Percentiles rank a stretch among this genome's conserved stretches.
phyloP scores from a whole-genome alignment of 2,329 filamentous ascomycete species.

The Cordyceps militaris region DNA sequence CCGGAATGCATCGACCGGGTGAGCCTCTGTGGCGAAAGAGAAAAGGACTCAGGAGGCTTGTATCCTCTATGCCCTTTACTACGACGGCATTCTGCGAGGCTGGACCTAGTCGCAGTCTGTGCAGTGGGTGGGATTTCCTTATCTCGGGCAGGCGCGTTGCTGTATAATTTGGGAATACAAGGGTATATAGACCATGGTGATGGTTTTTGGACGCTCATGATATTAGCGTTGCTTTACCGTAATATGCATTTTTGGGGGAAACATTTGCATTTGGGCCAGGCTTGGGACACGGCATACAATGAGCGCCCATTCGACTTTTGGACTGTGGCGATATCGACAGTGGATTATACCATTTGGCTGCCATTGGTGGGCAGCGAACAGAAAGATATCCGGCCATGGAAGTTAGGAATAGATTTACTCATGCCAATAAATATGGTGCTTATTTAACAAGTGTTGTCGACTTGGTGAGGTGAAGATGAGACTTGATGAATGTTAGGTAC shows the following conservation, averaged over 20 bases:
- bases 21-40: slow-evolving; percentile 10
- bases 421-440: neutral
- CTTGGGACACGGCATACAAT: neutral
- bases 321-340: neutral
- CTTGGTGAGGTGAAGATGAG: neutral
- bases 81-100: neutral
- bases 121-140: neutral
- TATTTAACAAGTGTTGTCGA: neutral
- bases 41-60: neutral
- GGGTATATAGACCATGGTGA: neutral
- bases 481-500: neutral
- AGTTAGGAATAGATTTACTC: neutral
- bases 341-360: slow-evolving; percentile 7
- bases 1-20: neutral
- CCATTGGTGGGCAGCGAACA: neutral
- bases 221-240: slow-evolving; percentile 7
- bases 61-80: slow-evolving; percentile 25
- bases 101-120: neutral
- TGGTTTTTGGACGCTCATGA: slow-evolving; percentile 8
- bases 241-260: slow-evolving; percentile 2
- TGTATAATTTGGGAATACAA: slow-evolving; percentile 4
- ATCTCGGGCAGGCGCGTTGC: neutral
- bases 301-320: neutral
- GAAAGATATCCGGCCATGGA: neutral
- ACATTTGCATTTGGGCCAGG: neutral